A percentile compares a stretch with the other conserved stretches of the same genome.
These are phyloP conservation scores for Aureobasidium leucospermi DNA, from an alignment of 2,329 filamentous ascomycete species.

Conservation along the genomic window DNA sequence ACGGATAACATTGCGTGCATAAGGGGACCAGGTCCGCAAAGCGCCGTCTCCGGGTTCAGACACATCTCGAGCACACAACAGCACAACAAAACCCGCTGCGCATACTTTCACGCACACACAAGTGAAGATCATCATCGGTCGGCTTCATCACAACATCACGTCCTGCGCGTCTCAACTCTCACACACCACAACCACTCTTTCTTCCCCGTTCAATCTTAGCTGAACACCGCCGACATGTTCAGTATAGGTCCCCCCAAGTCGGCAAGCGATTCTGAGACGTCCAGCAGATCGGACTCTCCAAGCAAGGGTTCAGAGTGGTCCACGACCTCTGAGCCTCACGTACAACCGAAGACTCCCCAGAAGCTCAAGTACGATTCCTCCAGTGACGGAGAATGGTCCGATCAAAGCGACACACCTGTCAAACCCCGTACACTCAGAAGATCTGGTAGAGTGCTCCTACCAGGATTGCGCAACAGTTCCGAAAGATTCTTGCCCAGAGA, in stretches of 20 bases:
- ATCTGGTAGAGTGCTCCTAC: neutral
- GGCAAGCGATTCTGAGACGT: neutral
- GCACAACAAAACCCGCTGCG: neutral
- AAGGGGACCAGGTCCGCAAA: neutral
- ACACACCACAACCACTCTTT: neutral
- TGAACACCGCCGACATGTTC: neutral
- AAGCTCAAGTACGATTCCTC: neutral
- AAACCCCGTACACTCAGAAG: neutral
- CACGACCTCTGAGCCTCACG: neutral
- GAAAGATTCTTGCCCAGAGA: no score
- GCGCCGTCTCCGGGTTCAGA: neutral
- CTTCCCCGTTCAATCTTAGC: no score
- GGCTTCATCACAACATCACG: neutral
- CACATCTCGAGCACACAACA: neutral
- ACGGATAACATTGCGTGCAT: neutral
- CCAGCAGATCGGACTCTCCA: neutral
- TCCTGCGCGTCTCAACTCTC: neutral
- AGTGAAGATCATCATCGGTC: neutral
- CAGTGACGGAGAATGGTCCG: neutral
- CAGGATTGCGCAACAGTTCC: no score
- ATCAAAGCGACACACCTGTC: neutral
- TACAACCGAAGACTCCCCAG: neutral
- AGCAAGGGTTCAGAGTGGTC: constrained; percentile 6
- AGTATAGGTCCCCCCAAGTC: neutral
- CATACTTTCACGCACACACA: neutral